A percentile compares a stretch with the other conserved stretches of the same genome.
phyloP scores from a whole-genome alignment of 148 eudicot species.

The Vaccinium vitisidaea region DNA sequence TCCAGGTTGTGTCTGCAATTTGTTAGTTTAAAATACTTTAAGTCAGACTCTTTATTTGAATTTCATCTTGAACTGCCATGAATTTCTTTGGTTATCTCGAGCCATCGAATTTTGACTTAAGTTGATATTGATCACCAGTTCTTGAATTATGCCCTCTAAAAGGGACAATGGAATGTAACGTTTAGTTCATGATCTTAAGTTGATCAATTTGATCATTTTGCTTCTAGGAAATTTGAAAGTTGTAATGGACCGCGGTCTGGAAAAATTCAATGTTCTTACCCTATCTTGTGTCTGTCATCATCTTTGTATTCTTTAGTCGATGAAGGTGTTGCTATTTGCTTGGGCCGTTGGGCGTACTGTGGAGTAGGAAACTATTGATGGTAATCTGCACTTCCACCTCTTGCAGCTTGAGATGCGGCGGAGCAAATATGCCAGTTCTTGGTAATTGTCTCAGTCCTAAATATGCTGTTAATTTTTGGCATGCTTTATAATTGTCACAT shows the following conservation, averaged over 20 bases:
- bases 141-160: not conserved
- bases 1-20: not conserved
- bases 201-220: not conserved
- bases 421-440: not conserved
- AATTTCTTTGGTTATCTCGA: not conserved
- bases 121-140: not conserved
- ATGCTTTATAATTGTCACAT: not conserved
- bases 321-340: not conserved
- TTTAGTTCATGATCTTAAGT: not conserved
- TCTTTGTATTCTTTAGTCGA: not conserved
- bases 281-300: not conserved
- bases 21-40: not conserved
- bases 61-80: not conserved
- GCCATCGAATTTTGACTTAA: not conserved
- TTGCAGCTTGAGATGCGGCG: not conserved
- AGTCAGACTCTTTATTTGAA: not conserved
- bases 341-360: not conserved
- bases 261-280: not conserved
- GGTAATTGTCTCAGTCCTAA: not conserved
- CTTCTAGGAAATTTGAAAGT: not conserved
- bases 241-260: not conserved
- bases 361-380: not conserved
- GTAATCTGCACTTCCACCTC: not conserved
- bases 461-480: not conserved
- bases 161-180: not conserved